phyloP scores from a whole-genome alignment of 805 yeast species.

The Trichomonascus vanleenenianus region DNA sequence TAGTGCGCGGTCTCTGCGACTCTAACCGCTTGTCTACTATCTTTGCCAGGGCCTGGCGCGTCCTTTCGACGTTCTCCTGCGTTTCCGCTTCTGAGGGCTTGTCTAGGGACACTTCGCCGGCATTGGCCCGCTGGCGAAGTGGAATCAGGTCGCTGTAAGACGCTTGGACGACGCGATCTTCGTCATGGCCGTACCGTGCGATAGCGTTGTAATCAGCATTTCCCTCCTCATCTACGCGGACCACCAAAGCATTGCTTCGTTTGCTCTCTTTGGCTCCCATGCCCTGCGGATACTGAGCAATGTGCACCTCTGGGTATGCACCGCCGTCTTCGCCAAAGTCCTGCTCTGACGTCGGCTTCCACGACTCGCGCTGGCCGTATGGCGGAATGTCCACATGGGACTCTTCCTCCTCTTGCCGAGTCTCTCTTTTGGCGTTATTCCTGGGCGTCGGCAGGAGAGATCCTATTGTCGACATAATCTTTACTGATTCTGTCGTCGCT shows the following conservation, averaged over 20 bases:
- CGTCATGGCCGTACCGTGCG: slow-evolving; percentile 28
- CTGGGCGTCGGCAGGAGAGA: slow-evolving; percentile 5
- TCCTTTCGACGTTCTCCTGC: slow-evolving; percentile 41
- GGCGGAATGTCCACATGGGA: slow-evolving; percentile 9
- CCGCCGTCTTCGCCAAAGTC: slow-evolving; percentile 29
- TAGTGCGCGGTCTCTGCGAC: slow-evolving; percentile 25
- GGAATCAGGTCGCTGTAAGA: slow-evolving; percentile 55
- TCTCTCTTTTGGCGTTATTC: not conserved
- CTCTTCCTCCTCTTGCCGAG: not conserved
- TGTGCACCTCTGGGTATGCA: slow-evolving; percentile 28
- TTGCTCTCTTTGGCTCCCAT: slow-evolving; percentile 20
- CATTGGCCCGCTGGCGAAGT: slow-evolving; percentile 39
- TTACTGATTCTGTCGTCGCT: no score
- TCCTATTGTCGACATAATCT: not conserved
- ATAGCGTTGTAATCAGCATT: slow-evolving; percentile 26
- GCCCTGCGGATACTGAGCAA: slow-evolving; percentile 28
- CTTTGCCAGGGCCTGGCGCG: slow-evolving; percentile 47
- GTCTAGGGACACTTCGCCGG: slow-evolving; percentile 34
- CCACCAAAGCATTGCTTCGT: slow-evolving; percentile 22
- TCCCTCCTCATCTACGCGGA: slow-evolving; percentile 26
- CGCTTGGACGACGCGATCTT: slow-evolving; percentile 33
- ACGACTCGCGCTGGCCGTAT: slow-evolving; percentile 22
- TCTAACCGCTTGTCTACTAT: slow-evolving; percentile 40
- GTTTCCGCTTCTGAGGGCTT: slow-evolving; percentile 42
- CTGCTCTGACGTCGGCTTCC: slow-evolving; percentile 21